phyloP scores from a whole-genome alignment of 306 rosid species.

The Alnus glutinosa region DNA sequence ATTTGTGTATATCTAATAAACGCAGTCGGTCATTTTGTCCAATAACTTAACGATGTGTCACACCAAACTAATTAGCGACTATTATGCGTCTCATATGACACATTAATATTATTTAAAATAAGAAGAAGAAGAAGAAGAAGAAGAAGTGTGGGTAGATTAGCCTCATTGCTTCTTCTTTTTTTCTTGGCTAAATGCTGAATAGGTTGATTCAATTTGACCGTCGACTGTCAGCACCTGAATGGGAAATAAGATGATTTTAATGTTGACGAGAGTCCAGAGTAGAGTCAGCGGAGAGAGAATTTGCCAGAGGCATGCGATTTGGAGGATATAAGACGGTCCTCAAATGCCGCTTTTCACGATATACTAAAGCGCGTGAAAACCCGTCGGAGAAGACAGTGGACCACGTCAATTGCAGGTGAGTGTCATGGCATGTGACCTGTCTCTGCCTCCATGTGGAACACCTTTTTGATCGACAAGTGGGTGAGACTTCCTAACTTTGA shows the following conservation, averaged over 20 bases:
- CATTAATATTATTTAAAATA: too few species aligned
- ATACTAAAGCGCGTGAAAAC: slow-evolving; percentile 7
- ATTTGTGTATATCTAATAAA: too few species aligned
- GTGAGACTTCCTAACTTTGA: too few species aligned
- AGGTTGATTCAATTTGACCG: not conserved
- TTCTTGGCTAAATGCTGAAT: too few species aligned
- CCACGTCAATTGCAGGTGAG: slow-evolving; percentile 8
- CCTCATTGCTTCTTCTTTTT: too few species aligned
- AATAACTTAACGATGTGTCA: too few species aligned
- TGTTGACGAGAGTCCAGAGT: not conserved
- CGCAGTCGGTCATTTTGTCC: fast-evolving
- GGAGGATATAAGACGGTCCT: not conserved
- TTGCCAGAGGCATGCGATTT: not conserved
- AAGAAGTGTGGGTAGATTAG: too few species aligned
- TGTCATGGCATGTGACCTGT: slow-evolving; percentile 31
- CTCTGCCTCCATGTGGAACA: slow-evolving; percentile 17
- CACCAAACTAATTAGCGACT: too few species aligned
- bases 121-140: too few species aligned
- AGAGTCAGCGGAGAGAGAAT: slow-evolving; percentile 2
- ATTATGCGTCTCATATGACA: too few species aligned
- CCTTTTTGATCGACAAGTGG: not conserved
- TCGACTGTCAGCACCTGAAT: too few species aligned
- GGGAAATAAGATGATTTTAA: too few species aligned
- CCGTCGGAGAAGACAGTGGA: not conserved
- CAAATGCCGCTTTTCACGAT: not conserved